Percentiles rank a stretch among this genome's conserved stretches.
Conservation (phyloP, 306 rosid species). For the Malus domestica region DNA sequence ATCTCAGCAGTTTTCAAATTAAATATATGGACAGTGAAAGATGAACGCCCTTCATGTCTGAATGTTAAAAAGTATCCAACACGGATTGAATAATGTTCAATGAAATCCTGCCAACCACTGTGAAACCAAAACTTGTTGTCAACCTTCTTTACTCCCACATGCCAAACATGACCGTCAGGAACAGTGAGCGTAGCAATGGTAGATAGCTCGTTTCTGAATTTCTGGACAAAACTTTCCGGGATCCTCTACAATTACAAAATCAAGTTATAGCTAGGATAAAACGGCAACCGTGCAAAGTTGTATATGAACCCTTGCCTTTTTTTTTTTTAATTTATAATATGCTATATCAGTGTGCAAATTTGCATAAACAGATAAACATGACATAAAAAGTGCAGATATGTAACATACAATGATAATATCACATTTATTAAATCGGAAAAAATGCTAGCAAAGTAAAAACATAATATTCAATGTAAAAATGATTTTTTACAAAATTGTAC, state of each 20-base stretch:
- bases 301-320: neutral
- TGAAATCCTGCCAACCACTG: slow-evolving; percentile 83
- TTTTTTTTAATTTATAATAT: neutral
- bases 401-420: neutral
- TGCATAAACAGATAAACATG: neutral
- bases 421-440: no score
- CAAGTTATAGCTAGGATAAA: neutral
- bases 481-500: neutral
- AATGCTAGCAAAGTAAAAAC: no score
- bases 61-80: slow-evolving; percentile 68
- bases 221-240: slow-evolving; percentile 69
- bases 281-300: neutral
- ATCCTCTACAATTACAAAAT: slow-evolving; percentile 57
- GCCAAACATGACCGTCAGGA: slow-evolving; percentile 82
- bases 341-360: neutral
- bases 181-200: slow-evolving; percentile 47
- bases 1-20: slow-evolving; percentile 69
- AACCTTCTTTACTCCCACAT: slow-evolving; percentile 51
- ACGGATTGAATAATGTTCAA: slow-evolving; percentile 55
- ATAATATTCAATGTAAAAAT: no score
- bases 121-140: slow-evolving; percentile 66
- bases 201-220: slow-evolving; percentile 62
- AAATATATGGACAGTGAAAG: slow-evolving; percentile 62
- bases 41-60: slow-evolving; percentile 72
- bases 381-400: neutral